Base-by-base conservation (phyloP, 129 eudicot species). In the Pseudognaphalium luteoalbum region DNA sequence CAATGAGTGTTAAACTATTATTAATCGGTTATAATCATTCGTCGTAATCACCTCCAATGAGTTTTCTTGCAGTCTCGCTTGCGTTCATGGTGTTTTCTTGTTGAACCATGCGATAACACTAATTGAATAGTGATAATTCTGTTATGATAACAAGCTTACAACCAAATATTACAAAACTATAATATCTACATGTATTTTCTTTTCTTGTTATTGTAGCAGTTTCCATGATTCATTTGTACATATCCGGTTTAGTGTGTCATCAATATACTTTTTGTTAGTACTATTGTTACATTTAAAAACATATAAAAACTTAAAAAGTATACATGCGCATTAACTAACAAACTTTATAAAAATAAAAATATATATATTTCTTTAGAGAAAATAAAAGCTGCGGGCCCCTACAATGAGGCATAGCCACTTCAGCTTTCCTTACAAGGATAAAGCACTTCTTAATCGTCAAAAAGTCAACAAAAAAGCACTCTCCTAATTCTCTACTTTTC, bases 311-410 rank as follows among this genome's bases (percentile, higher is more conserved):
- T 9, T 28, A 64, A 16, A 4, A 32, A 32, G 39, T 64, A 64
- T 64, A 32, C 8, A 61, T 44, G 25, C 16, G 0, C 6, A 21
- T 8, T 11, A 64, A 32, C 54, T 32, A 6, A 34, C 37, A 34
- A 34, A 34, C 37, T 25, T 17, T 25, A 76, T 35, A 34, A n/a
- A n/a, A n/a, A n/a, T n/a, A n/a, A n/a, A n/a, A 77, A 34, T 25
- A 0, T 68, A 4, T 65, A 16, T 12, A 63, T 28, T 9, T 62
- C 21, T 47, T 73, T 62, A 51, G 20, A 52, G 68, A 65, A 17
- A 66, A 33, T 64, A 19, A 16, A 74, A 74, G 80, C 71, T 80
- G 83, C 83, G 83, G 83, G 83, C 83, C 68, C 75, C 64, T 72
- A 34, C 59, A 6, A 50, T 10, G 66, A 71, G 57, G 78, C 75